Evolutionary conservation across 1,284 basidiomycete genomes (phyloP).

Genomic region (Moniliophthora roreri): DNA sequence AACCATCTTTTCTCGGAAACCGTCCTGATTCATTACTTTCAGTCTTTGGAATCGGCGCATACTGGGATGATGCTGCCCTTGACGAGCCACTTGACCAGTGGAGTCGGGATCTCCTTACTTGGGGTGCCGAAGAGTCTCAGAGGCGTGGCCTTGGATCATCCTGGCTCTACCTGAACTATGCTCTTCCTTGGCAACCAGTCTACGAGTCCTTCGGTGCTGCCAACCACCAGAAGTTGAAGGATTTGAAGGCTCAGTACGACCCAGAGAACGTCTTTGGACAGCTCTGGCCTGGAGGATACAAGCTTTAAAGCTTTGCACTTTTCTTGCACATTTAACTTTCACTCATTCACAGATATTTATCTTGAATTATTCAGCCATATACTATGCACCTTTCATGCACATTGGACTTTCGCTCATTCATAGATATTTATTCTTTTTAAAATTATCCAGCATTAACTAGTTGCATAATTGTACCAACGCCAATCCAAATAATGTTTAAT

Average conservation of each 20-base stretch:
- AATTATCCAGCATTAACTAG: too few species aligned
- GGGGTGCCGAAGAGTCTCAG: not conserved
- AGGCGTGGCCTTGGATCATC: not conserved
- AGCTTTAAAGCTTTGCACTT: not conserved
- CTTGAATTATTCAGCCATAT: too few species aligned
- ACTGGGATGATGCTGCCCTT: not conserved
- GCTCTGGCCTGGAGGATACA: conserved; percentile 9
- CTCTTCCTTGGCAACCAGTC: not conserved
- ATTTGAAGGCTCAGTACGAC: not conserved
- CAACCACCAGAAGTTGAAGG: not conserved
- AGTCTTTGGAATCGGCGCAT: not conserved
- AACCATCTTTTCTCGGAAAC: too few species aligned
- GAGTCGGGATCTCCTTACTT: not conserved
- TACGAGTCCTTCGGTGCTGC: conserved; percentile 1
- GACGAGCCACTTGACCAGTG: not conserved
- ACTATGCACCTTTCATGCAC: too few species aligned
- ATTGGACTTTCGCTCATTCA: not conserved
- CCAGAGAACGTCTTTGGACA: conserved; percentile 1
- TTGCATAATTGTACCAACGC: too few species aligned
- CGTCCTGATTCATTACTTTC: too few species aligned
- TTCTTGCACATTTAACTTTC: not conserved
- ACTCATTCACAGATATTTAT: too few species aligned
- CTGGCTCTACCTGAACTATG: conserved; percentile 9
- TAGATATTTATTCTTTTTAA: too few species aligned
- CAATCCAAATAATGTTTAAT: too few species aligned